phyloP scores from a whole-genome alignment of 495 filamentous ascomycete genomes.

The Aspergillus nanangensis region DNA sequence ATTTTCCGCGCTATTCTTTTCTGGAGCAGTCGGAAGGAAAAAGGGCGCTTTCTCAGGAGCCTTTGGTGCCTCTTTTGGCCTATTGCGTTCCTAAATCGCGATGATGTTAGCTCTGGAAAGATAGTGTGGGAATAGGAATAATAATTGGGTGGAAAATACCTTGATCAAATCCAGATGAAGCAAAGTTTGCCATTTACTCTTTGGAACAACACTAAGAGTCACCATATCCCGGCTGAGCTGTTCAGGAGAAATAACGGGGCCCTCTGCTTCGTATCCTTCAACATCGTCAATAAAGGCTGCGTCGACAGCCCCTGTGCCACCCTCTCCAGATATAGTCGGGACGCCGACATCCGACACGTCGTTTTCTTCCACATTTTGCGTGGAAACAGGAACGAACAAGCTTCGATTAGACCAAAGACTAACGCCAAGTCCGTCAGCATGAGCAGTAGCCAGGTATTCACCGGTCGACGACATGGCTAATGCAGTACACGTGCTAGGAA shows the following conservation, averaged over 20 bases:
- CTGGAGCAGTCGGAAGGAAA: conserved; percentile 67
- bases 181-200: conserved; percentile 87
- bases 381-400: conserved; percentile 82
- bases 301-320: conserved; percentile 63
- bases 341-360: conserved; percentile 58
- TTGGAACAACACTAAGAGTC: conserved; percentile 84
- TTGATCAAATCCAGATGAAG: conserved; percentile 86
- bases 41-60: conserved; percentile 92
- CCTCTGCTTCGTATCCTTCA: conserved; percentile 44
- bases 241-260: conserved; percentile 52
- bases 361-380: conserved; percentile 70
- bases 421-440: conserved; percentile 80
- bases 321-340: conserved; percentile 81
- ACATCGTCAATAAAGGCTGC: conserved; percentile 58
- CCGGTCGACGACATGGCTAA: conserved; percentile 85
- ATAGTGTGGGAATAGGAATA: background rate
- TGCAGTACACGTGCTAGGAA: conserved; percentile 70
- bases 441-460: conserved; percentile 87
- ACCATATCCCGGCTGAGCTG: conserved; percentile 77
- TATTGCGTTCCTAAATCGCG: conserved; percentile 68
- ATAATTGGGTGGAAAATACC: conserved; percentile 23
- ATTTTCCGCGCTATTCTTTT: conserved; percentile 18
- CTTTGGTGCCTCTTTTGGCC: conserved; percentile 87
- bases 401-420: conserved; percentile 92
- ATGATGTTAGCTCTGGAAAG: background rate